phyloP scores from a whole-genome alignment of 352 stramenopile species.

The Globisporangium polare region DNA sequence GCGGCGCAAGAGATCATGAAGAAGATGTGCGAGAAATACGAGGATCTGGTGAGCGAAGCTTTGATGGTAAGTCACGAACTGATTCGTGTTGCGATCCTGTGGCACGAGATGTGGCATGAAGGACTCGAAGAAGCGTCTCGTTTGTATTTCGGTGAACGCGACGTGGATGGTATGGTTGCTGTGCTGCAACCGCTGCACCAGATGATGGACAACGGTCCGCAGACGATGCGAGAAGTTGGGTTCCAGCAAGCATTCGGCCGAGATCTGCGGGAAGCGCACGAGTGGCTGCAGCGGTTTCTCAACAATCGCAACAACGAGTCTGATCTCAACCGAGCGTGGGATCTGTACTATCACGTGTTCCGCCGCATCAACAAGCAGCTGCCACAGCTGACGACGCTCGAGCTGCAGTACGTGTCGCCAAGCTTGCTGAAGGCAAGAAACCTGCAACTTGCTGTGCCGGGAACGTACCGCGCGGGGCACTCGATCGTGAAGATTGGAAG shows the following conservation, averaged over 20 bases:
- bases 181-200: slow-evolving; percentile 92
- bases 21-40: slow-evolving; percentile 91
- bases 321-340: slow-evolving; percentile 95
- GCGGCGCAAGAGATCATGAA: slow-evolving; percentile 96
- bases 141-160: slow-evolving; percentile 96
- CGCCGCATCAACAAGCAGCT: slow-evolving; percentile 88
- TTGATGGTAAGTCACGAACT: slow-evolving; percentile 95
- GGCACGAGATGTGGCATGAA: slow-evolving; percentile 99
- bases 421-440: slow-evolving; percentile 90
- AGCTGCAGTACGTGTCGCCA: slow-evolving; percentile 95
- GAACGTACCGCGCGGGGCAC: slow-evolving; percentile 76
- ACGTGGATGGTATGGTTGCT: slow-evolving; percentile 95
- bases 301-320: slow-evolving; percentile 55
- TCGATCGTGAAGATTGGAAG: slow-evolving; percentile 68
- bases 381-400: slow-evolving; percentile 92
- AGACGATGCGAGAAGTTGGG: slow-evolving; percentile 72
- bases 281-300: slow-evolving; percentile 70
- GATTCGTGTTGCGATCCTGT: slow-evolving; percentile 98
- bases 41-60: slow-evolving; percentile 93
- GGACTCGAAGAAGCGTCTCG: slow-evolving; percentile 96
- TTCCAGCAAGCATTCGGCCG: slow-evolving; percentile 91
- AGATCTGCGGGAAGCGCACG: slow-evolving; percentile 83
- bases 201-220: slow-evolving; percentile 86
- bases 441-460: slow-evolving; percentile 95
- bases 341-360: slow-evolving; percentile 99